phyloP scores from a whole-genome alignment of 1,139 yeast species.

The Spathaspora sp. region DNA sequence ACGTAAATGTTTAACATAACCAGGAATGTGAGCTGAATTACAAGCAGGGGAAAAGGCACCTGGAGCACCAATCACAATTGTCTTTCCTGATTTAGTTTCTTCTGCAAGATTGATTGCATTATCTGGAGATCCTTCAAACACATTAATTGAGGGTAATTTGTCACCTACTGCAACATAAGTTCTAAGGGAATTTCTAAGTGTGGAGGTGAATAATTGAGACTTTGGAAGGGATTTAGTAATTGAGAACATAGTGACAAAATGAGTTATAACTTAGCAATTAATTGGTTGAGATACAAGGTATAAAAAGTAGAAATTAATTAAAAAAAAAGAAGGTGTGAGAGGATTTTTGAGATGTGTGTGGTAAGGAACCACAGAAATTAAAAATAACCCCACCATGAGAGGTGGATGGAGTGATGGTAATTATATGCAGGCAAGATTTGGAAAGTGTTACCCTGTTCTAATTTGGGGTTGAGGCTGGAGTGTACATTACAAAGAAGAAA shows the following conservation, averaged over 20 bases:
- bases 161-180: conserved; percentile 51
- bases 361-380: background rate
- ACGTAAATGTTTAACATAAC: conserved; percentile 53
- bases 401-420: background rate
- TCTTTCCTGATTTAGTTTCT: conserved; percentile 52
- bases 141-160: conserved; percentile 52
- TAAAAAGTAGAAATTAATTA: background rate
- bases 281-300: background rate
- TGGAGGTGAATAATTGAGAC: conserved; percentile 5
- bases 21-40: conserved; percentile 76
- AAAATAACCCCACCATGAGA: background rate
- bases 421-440: background rate
- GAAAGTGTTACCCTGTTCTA: background rate
- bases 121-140: conserved; percentile 70
- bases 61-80: conserved; percentile 77
- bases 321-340: background rate
- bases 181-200: conserved; percentile 12
- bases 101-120: conserved; percentile 59
- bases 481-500: no score
- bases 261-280: background rate
- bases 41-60: conserved; percentile 93
- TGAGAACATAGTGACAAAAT: conserved; percentile 8
- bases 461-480: background rate
- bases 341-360: background rate
- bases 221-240: conserved; percentile 9